Conservation (phyloP, 2,329 filamentous ascomycete species). For the Aureobasidium sp. region DNA sequence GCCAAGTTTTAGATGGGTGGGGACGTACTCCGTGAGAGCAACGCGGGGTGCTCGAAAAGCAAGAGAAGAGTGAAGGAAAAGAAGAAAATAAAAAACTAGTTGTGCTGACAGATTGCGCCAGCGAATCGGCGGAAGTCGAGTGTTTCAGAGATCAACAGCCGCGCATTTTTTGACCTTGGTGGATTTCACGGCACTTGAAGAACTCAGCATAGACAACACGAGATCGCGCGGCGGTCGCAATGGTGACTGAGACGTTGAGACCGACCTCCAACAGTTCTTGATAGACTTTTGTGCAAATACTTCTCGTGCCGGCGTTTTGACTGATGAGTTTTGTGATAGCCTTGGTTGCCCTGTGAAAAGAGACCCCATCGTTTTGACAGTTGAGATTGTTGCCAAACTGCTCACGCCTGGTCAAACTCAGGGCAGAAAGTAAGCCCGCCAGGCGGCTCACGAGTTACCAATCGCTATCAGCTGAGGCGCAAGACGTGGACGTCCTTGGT, state of each 20-base stretch:
- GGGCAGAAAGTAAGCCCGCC: background rate
- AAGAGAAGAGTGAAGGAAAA: background rate
- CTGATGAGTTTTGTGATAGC: background rate
- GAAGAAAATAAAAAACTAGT: background rate
- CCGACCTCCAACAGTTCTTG: background rate
- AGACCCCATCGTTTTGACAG: conserved; percentile 1
- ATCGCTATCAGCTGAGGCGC: conserved; percentile 7
- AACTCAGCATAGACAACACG: background rate
- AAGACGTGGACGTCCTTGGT: background rate
- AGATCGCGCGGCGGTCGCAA: background rate
- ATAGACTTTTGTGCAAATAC: conserved; percentile 3
- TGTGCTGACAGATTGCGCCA: conserved; percentile 8
- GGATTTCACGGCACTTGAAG: background rate
- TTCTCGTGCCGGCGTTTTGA: conserved; percentile 8
- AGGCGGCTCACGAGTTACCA: conserved; percentile 1
- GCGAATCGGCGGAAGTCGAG: conserved; percentile 10
- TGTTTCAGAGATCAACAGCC: conserved; percentile 14
- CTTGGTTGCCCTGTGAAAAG: conserved; percentile 4
- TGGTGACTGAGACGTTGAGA: conserved; percentile 6
- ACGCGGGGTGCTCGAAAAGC: background rate
- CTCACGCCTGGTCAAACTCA: background rate
- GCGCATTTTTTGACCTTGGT: conserved; percentile 1
- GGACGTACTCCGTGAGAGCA: background rate
- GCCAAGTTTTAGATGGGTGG: conserved; percentile 7
- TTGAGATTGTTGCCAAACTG: conserved; percentile 10